Base-by-base conservation (phyloP, 352 stramenopile species). In the Globisporangium paddicum region DNA sequence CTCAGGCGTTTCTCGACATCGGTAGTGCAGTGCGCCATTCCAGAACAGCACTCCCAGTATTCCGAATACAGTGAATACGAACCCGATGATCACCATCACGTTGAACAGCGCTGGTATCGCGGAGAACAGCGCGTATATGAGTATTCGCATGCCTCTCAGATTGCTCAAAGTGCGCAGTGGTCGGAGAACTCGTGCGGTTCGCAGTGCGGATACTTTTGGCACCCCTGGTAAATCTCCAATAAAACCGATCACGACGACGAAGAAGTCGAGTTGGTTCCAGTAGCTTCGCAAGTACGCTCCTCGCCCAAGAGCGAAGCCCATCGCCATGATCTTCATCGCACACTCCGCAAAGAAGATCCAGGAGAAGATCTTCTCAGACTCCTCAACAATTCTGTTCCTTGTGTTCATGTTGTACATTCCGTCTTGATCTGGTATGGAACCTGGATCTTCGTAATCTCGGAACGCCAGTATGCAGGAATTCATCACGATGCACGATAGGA, bases 211-310 rank as follows among this genome's bases (percentile, higher is more conserved):
- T 1, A 77, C 52, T 46, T 78, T 83, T 2, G 72, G 72, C 6
- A 80, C 66, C 14, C 66, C 60, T 1, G 71, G 73, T 16, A 79
- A 35, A 45, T 76, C 73, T 28, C 71, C 48, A 37, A 78, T 72
- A 30, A 77, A 61, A 4, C 69, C 71, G 9, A 75, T 41, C 7
- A 89, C 58, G 35, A 96, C 87, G 18, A 96, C 85, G 40, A 95
- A 77, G 63, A 93, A 96, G 58, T 96, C 87, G 16, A 96, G 69
- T 30, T 81, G 67, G 51, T 96, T 96, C 86, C 87, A 96, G 35
- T 75, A 66, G 58, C 87, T 84, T 35, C 73, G 68, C 14, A 93
- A 50, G 49, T 94, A 96, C 14, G 66, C 65, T 5, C 79, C 78
- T 16, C 75, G 54, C 9, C 80, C 82, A 13, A 82, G 62, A 6